phyloP scores from a whole-genome alignment of 2,329 filamentous ascomycete genomes.

The Lachnellula arida region DNA sequence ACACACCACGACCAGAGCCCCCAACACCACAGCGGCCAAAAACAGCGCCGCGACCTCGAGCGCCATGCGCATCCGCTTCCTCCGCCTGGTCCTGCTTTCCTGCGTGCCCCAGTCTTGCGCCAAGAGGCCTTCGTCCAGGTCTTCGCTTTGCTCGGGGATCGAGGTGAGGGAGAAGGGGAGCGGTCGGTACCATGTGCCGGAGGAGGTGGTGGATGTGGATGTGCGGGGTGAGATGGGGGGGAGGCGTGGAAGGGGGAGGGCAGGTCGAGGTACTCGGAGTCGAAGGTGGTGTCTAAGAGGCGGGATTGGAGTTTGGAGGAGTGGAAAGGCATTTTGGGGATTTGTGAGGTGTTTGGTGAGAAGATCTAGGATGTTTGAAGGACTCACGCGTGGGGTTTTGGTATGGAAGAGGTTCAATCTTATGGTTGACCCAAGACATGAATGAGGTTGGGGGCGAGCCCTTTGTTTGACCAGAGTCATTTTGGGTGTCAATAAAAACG shows the following conservation, averaged over 20 bases:
- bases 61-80: background rate
- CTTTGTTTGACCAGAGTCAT: no score
- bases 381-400: no score
- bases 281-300: constrained; percentile 8
- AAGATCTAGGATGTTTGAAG: no score
- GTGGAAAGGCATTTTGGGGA: constrained; percentile 17
- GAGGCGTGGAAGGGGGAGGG: background rate
- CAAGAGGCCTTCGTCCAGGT: background rate
- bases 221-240: constrained; percentile 1
- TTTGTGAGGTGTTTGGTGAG: background rate
- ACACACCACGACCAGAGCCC: constrained; percentile 16
- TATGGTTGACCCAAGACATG: no score
- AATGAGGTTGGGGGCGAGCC: no score
- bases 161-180: background rate
- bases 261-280: background rate
- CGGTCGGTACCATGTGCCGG: background rate
- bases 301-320: constrained; percentile 16
- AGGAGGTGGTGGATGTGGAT: background rate
- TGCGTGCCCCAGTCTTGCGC: background rate
- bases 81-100: background rate
- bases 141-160: background rate
- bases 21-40: constrained; percentile 3
- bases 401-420: no score
- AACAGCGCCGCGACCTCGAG: background rate
- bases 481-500: no score